Evolutionary conservation across 2,329 filamentous ascomycete species (phyloP).

Genomic region (Leptographium wingfieldii): DNA sequence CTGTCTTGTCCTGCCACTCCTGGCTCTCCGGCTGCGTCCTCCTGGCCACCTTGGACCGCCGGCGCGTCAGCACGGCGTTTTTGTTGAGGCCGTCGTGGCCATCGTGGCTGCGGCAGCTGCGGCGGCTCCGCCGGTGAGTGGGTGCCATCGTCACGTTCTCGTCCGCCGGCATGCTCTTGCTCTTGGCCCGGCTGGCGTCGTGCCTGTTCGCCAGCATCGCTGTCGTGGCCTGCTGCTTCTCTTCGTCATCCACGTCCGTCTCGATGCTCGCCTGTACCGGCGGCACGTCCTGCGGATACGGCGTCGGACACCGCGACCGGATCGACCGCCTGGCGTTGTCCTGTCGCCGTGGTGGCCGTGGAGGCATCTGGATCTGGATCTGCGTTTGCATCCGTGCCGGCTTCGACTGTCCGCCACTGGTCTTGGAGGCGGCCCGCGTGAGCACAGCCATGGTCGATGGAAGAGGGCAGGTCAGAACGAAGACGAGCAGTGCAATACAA

Average conservation of each 20-base stretch:
- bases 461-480: not conserved
- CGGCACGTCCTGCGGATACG: not conserved
- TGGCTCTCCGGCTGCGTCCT: not conserved
- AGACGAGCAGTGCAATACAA: not conserved
- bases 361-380: not conserved
- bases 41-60: not conserved
- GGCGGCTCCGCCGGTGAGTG: not conserved
- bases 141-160: not conserved
- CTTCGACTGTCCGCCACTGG: not conserved
- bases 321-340: constrained; percentile 25
- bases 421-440: not conserved
- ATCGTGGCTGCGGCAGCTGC: not conserved
- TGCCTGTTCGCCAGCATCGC: not conserved
- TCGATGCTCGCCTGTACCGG: not conserved
- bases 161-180: no score
- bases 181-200: no score
- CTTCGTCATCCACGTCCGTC: not conserved
- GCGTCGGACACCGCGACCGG: not conserved
- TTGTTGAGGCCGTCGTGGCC: not conserved
- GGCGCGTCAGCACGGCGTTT: not conserved
- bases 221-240: not conserved
- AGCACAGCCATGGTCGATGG: not conserved
- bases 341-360: not conserved
- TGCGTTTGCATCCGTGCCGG: not conserved
- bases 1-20: not conserved